phyloP scores from a whole-genome alignment of 1,139 yeast genomes.

The Cylindricascospora bacillispora region DNA sequence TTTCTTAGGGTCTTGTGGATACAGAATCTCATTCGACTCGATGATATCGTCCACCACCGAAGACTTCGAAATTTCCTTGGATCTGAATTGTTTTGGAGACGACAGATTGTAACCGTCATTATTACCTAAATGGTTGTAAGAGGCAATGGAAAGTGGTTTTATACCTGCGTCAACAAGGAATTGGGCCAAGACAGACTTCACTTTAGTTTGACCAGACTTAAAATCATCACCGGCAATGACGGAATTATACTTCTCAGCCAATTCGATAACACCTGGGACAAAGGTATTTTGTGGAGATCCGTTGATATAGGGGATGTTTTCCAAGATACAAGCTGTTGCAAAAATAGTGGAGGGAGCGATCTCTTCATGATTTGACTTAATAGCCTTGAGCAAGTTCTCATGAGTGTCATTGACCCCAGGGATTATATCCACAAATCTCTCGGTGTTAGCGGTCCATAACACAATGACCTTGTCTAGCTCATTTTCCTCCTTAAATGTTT shows the following conservation, averaged over 20 bases:
- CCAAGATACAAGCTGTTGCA: slow-evolving; percentile 87
- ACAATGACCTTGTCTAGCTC: slow-evolving; percentile 77
- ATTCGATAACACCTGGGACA: slow-evolving; percentile 86
- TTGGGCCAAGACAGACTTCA: slow-evolving; percentile 91
- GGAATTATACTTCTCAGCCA: slow-evolving; percentile 65
- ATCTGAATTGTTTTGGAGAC: slow-evolving; percentile 86
- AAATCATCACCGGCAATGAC: slow-evolving; percentile 96
- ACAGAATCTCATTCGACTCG: slow-evolving; percentile 74
- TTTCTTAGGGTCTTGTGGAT: too few species aligned
- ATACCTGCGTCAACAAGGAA: slow-evolving; percentile 96
- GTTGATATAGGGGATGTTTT: slow-evolving; percentile 78
- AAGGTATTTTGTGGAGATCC: slow-evolving; percentile 97
- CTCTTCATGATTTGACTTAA: slow-evolving; percentile 70
- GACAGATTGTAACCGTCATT: slow-evolving; percentile 90
- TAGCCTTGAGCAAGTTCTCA: slow-evolving; percentile 60
- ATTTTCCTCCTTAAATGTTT: slow-evolving; percentile 62
- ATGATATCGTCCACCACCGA: slow-evolving; percentile 93
- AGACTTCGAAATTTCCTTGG: slow-evolving; percentile 87
- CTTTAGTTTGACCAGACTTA: slow-evolving; percentile 92
- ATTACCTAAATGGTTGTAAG: slow-evolving; percentile 93
- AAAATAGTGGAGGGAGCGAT: slow-evolving; percentile 84
- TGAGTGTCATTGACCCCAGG: slow-evolving; percentile 81
- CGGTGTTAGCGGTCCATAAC: slow-evolving; percentile 96
- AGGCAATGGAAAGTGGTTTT: slow-evolving; percentile 85
- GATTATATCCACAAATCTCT: slow-evolving; percentile 71